Evolutionary conservation across 805 yeast species (phyloP).

Genomic region (Lipomyces starkeyi): DNA sequence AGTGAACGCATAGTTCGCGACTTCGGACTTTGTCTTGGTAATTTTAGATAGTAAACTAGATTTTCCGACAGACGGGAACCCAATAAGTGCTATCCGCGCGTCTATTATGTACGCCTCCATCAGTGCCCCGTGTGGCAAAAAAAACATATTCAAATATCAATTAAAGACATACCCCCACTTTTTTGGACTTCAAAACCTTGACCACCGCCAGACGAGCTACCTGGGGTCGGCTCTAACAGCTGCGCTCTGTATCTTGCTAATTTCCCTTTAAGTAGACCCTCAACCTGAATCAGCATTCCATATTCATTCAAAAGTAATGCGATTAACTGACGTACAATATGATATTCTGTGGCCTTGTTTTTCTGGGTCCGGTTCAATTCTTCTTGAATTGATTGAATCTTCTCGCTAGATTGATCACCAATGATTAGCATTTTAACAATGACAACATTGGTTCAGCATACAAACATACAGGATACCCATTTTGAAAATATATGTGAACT

Average conservation of each 20-base stretch:
- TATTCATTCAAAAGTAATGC: background rate
- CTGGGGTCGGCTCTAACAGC: slow-evolving; percentile 86
- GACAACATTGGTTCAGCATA: background rate
- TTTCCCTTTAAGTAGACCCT: slow-evolving; percentile 85
- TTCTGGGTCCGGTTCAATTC: slow-evolving; percentile 95
- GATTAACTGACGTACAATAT: slow-evolving; percentile 56
- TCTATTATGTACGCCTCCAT: slow-evolving; percentile 51
- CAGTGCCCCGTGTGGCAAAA: background rate
- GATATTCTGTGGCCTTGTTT: slow-evolving; percentile 97
- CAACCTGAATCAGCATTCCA: background rate
- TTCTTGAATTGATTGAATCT: slow-evolving; percentile 68
- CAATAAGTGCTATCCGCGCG: slow-evolving; percentile 93
- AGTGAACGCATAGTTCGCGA: slow-evolving; percentile 94
- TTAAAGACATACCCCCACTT: slow-evolving; percentile 59
- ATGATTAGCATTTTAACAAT: background rate
- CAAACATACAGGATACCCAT: slow-evolving; percentile 28
- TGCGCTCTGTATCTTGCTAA: slow-evolving; percentile 86
- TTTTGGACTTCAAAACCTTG: slow-evolving; percentile 93
- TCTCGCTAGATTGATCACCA: slow-evolving; percentile 22
- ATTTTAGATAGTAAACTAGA: slow-evolving; percentile 87
- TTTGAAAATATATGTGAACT: background rate
- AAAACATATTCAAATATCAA: background rate
- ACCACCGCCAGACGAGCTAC: slow-evolving; percentile 70
- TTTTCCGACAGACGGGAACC: slow-evolving; percentile 98
- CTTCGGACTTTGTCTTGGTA: slow-evolving; percentile 91